A percentile compares a stretch with the other conserved stretches of the same genome.
These are phyloP conservation scores for Collybiopsis confluens DNA, from an alignment of 768 basidiomycete species.

Conservation along the genomic window DNA sequence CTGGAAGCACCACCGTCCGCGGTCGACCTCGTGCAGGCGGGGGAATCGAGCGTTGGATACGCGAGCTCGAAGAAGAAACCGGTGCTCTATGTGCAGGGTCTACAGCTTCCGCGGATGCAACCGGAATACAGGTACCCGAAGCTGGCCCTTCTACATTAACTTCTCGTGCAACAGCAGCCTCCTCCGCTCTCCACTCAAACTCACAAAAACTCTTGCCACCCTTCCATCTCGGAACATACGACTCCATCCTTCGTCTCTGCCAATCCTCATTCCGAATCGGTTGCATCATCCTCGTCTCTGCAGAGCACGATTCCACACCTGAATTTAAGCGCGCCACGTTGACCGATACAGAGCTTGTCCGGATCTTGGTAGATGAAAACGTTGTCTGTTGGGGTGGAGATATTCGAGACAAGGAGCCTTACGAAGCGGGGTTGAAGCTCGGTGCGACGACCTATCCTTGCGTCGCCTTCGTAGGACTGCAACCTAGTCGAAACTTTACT, in stretches of 20 bases:
- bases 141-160: slow-evolving; percentile 42
- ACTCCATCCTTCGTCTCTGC: slow-evolving; percentile 67
- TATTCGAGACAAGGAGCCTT: slow-evolving; percentile 76
- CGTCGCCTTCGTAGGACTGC: slow-evolving; percentile 85
- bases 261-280: slow-evolving; percentile 71
- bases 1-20: slow-evolving; percentile 30
- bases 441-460: slow-evolving; percentile 92
- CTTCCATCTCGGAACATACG: slow-evolving; percentile 78
- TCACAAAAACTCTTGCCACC: slow-evolving; percentile 64
- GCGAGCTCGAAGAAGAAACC: slow-evolving; percentile 80
- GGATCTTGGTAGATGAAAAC: slow-evolving; percentile 60
- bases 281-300: slow-evolving; percentile 79
- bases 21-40: slow-evolving; percentile 37
- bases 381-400: slow-evolving; percentile 93
- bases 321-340: slow-evolving; percentile 84
- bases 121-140: slow-evolving; percentile 23
- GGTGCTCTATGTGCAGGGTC: slow-evolving; percentile 63
- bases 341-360: slow-evolving; percentile 67
- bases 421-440: slow-evolving; percentile 70
- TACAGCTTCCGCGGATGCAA: slow-evolving; percentile 21
- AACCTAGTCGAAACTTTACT: slow-evolving; percentile 54
- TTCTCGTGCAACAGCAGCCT: slow-evolving; percentile 25
- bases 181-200: no score
- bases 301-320: slow-evolving; percentile 85
- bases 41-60: slow-evolving; percentile 72